Evolutionary conservation across 2,329 filamentous ascomycete genomes (phyloP), one percentile per base, ranked within the genome.

Genomic region (Geosmithia flava): DNA sequence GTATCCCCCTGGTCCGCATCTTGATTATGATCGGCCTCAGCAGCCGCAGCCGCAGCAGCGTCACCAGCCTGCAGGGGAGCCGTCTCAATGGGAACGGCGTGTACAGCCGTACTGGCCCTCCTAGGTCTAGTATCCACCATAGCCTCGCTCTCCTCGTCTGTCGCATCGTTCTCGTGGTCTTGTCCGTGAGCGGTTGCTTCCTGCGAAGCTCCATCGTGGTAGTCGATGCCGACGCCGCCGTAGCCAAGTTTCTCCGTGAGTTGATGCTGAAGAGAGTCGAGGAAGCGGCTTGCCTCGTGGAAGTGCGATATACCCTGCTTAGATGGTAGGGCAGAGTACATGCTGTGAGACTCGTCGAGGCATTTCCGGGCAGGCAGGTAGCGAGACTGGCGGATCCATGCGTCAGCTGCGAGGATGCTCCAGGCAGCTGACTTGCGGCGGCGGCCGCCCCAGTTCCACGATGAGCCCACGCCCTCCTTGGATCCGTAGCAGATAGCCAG

Each of bases 391-490:
- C 76, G 76, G 48, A 91, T 71, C 93, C 93, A 98, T 1, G 81
- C 76, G 56, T 95, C 85, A 1, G 89, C 83, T 1, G 87, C 85
- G 40, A 95, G 74, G 20, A 93, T 75, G 54, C 83, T 85, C 90
- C 90, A 98, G 53, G 95, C 77, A 0, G 87, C 93, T 2, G 90
- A 86, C 69, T 96, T 98, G 45, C 93, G 76, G 51, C 75, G 76
- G 52, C 91, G 76, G 8, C 76, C 74, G 16, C 90, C 89, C 72
- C 82, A 85, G 39, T 70, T 69, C 51, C 81, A 76, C 33, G 33
- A 37, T 8, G 75, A 77, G 1, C 83, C 82, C 3, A 80, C 67
- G 2, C 85, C 83, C 23, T 74, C 74, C 54, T 86, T 87, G 3
- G 85, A 81, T 1, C 80, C 79, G 64, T 91, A 96, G 67, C 87